Base-by-base conservation (phyloP, 371 early-diverging fungal species). In the Haplosporangium sp. region DNA sequence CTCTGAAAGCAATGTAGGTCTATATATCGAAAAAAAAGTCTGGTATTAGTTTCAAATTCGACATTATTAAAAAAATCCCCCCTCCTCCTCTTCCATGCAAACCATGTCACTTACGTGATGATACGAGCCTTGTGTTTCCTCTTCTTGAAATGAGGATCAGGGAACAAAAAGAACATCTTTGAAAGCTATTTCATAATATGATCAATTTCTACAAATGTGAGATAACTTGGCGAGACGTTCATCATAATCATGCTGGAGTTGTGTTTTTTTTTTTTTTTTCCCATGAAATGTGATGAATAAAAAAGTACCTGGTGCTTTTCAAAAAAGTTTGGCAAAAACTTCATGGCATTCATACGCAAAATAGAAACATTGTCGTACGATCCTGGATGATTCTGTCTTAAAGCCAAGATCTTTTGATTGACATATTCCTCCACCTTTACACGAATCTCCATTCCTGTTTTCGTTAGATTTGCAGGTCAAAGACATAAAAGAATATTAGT, bases 61-160 rank as follows among this genome's bases (percentile, higher is more conserved):
- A 27, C 27, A 27, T 27, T 27, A 27, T 27, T 27, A 27, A 27
- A 27, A 1, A 27, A 27, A 27, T n/a, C n/a, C 27, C 27, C 27
- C 27, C 27, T 27, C n/a, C n/a, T 27, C 27, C 27, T 27, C 27
- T 27, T 27, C 27, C 27, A 27, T 27, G 27, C 27, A 27, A 27
- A 27, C 27, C 27, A 27, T 27, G 27, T 5, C 13, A 59, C 72
- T 69, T 87, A 89, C 90, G 95, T 96, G 70, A 99, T 95, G 71
- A 99, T 98, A 62, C 99, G 89, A 1, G 97, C 98, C 90, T 99
- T 99, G 86, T 99, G 99, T 87, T 99, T 99, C 85, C 95, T 92
- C 83, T 97, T 98, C 85, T 99, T 99, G 85, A 99, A 99, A 82
- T 99, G 99, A 35, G 99, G 99, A 86, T 99, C 99, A 59, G 98